Evolutionary conservation across 1,284 basidiomycete species (phyloP), one percentile per base, ranked within the genome.

Genomic region (Rhizoctonia solani): DNA sequence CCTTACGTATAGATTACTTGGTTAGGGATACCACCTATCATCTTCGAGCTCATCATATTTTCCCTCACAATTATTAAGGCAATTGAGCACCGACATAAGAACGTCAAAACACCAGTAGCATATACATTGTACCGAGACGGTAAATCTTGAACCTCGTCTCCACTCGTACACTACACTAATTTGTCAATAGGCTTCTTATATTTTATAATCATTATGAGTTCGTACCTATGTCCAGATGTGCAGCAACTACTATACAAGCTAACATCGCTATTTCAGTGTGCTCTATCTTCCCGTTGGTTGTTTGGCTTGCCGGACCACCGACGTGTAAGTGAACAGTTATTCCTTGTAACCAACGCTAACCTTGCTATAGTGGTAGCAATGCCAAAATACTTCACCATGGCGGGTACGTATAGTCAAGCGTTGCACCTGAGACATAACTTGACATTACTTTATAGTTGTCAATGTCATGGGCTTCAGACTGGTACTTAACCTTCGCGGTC

Each of bases 41-140:
- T 49, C 25, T 50, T 69, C 19, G 68, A 69, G 65, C 34, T 30
- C 13, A 42, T 61, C 21, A 56, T 69, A 21, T 69, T 69, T 44
- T 32, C 42, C 34, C 56, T 69, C 29, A 69, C 68, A 11, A 46
- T 69, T 5, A 52, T 54, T 25, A 69, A 67, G 39, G 55, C 65
- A 4, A 39, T 54, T 19, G 58, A 67, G 34, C 63, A 69, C 30
- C 25, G 46, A 27, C 54, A 37, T 19, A 56, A 37, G 29, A 53
- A 32, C 34, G 44, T 69, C 37, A 63, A 41, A 25, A 69, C 55
- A 53, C 68, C 65, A 8, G 52, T 69, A 58, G 65, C 65, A 37
- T 67, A 69, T 34, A 59, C 58, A 11, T 54, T 69, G 19, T 69
- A 69, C 50, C 68, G 68, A 14, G 68, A 69, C 49, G 68, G 59